Percentiles rank a stretch among this genome's conserved stretches.
Evolutionary conservation across 78 protist genomes (phyloP).

Genomic region (Speleostelium caveatum): DNA sequence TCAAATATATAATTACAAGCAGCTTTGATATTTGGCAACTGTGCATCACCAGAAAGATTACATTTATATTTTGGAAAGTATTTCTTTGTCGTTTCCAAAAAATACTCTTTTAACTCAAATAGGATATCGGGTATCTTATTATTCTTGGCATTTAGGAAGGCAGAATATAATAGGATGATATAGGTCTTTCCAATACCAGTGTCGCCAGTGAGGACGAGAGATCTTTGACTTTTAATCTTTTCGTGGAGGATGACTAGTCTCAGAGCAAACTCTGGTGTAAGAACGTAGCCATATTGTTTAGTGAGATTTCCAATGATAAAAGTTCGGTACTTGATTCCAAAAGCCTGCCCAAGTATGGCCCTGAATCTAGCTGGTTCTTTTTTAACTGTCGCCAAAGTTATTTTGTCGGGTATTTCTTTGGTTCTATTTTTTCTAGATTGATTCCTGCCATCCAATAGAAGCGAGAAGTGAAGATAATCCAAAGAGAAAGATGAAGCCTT

Average conservation of each 20-base stretch:
- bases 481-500: not conserved
- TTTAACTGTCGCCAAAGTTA: not conserved
- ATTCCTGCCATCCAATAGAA: not conserved
- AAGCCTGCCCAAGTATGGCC: not conserved
- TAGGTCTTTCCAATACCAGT: conserved; percentile 80
- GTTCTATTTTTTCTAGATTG: not conserved
- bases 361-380: not conserved
- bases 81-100: too few species aligned
- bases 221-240: conserved; percentile 36
- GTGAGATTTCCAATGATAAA: not conserved
- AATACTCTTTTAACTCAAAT: not conserved
- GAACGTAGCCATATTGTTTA: conserved; percentile 25
- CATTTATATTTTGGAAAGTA: too few species aligned
- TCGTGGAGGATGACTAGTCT: conserved; percentile 43
- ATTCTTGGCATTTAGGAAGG: conserved; percentile 20
- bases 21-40: not conserved
- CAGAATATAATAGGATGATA: conserved; percentile 33
- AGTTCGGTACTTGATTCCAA: conserved; percentile 9
- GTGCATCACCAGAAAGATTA: not conserved
- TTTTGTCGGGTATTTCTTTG: not conserved
- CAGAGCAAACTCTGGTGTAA: conserved; percentile 60
- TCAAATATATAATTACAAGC: not conserved
- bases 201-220: conserved; percentile 62
- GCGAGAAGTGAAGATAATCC: not conserved
- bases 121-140: conserved; percentile 23